A percentile compares a stretch with the other conserved stretches of the same genome.
Evolutionary conservation across 1,139 yeast species (phyloP).

Genomic region (Saccharomyces pastorianus): DNA sequence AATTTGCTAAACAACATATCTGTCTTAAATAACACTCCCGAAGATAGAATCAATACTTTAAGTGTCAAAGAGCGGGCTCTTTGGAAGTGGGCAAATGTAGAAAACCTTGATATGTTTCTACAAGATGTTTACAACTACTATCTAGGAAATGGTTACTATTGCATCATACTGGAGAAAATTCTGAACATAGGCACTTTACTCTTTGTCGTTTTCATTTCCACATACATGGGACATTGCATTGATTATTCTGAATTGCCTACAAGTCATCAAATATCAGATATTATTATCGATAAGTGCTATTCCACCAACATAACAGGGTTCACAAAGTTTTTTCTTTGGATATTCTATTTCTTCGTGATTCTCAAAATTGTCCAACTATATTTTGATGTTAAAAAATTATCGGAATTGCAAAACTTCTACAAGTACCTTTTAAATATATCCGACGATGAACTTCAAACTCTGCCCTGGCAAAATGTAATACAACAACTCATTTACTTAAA

Average conservation of each 20-base stretch:
- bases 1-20: conserved; percentile 24
- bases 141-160: conserved; percentile 73
- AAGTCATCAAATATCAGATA: conserved; percentile 36
- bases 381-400: conserved; percentile 32
- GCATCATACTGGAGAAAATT: conserved; percentile 57
- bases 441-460: conserved; percentile 82
- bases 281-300: conserved; percentile 57
- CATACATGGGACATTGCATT: conserved; percentile 73
- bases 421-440: conserved; percentile 55
- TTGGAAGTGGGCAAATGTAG: conserved; percentile 95
- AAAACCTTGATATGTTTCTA: conserved; percentile 78
- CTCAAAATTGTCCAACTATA: conserved; percentile 57
- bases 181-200: conserved; percentile 65
- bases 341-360: conserved; percentile 51
- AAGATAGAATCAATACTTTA: conserved; percentile 26
- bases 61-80: conserved; percentile 73
- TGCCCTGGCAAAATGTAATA: conserved; percentile 88
- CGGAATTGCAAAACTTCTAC: conserved; percentile 34
- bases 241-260: conserved; percentile 47
- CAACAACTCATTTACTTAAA: conserved; percentile 63
- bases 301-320: conserved; percentile 38
- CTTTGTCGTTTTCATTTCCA: conserved; percentile 70
- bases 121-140: conserved; percentile 79
- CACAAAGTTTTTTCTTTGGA: conserved; percentile 53
- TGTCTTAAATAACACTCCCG: conserved; percentile 24